A percentile compares a stretch with the other conserved stretches of the same genome.
Conservation (phyloP, 352 stramenopile genomes). For the Phytopythium litorale region DNA sequence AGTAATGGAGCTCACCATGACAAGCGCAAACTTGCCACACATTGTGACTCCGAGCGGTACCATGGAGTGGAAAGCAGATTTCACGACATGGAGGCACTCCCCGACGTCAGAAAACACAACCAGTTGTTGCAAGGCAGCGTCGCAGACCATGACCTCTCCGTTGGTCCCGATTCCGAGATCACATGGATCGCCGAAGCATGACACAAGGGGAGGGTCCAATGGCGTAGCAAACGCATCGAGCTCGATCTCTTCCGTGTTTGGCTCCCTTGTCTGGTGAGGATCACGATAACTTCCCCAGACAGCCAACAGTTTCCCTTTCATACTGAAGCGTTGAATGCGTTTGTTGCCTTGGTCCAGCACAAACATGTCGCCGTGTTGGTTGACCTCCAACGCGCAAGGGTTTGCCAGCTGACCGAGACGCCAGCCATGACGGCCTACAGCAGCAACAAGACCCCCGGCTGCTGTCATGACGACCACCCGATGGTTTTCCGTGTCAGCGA, state of each 20-base stretch:
- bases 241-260: background rate
- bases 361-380: conserved; percentile 43
- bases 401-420: conserved; percentile 24
- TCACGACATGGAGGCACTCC: conserved; percentile 28
- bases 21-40: conserved; percentile 15
- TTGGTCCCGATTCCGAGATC: conserved; percentile 18
- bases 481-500: conserved; percentile 55
- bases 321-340: conserved; percentile 49
- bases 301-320: conserved; percentile 30
- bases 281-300: conserved; percentile 39
- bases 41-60: conserved; percentile 17
- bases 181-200: conserved; percentile 20
- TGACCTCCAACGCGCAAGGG: conserved; percentile 35
- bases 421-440: conserved; percentile 34
- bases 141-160: conserved; percentile 42
- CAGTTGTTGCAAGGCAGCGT: conserved; percentile 24
- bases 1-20: background rate
- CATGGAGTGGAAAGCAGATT: conserved; percentile 7
- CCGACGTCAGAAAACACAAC: conserved; percentile 42
- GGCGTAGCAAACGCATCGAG: conserved; percentile 9
- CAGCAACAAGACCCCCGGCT: conserved; percentile 31
- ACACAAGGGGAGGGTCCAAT: background rate
- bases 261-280: background rate
- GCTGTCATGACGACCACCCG: conserved; percentile 50
- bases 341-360: conserved; percentile 62